phyloP scores from a whole-genome alignment of 1,139 yeast species.

The Saccharomyces hybrid region DNA sequence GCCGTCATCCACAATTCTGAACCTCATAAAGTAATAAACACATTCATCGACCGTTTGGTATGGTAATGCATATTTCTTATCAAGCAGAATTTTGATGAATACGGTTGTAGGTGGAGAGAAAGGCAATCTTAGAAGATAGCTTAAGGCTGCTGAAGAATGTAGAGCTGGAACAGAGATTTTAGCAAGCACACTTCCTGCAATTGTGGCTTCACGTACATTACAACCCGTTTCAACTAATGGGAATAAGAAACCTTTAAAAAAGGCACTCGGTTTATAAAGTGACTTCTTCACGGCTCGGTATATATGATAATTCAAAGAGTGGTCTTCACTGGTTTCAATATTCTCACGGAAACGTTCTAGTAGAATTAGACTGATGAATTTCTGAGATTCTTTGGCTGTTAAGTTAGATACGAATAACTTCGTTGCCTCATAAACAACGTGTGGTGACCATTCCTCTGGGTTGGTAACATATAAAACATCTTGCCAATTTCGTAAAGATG shows the following conservation, averaged over 20 bases:
- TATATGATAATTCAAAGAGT: constrained; percentile 73
- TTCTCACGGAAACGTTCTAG: constrained; percentile 79
- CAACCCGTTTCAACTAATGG: constrained; percentile 83
- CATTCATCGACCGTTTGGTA: constrained; percentile 91
- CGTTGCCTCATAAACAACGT: constrained; percentile 91
- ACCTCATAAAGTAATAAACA: constrained; percentile 92
- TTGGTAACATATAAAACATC: constrained; percentile 87
- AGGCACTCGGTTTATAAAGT: constrained; percentile 93
- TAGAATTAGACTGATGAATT: constrained; percentile 65
- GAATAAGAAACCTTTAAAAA: constrained; percentile 89
- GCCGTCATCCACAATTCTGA: constrained; percentile 48
- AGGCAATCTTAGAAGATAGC: constrained; percentile 75
- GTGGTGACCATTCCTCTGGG: constrained; percentile 94
- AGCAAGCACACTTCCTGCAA: constrained; percentile 83
- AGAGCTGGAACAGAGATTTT: constrained; percentile 89
- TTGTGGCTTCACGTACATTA: constrained; percentile 86
- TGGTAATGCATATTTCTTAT: constrained; percentile 93
- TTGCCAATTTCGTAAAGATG: constrained; percentile 89
- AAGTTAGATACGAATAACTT: constrained; percentile 86
- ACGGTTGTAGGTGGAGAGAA: constrained; percentile 85
- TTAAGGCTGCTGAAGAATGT: constrained; percentile 92
- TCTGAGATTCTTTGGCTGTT: constrained; percentile 81
- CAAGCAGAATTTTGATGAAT: constrained; percentile 79
- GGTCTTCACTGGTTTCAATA: constrained; percentile 64
- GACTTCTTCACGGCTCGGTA: constrained; percentile 89